Evolutionary conservation across 75 land plant genomes (phyloP), one percentile per base, ranked within the genome.

Genomic region (Pinus taeda): DNA sequence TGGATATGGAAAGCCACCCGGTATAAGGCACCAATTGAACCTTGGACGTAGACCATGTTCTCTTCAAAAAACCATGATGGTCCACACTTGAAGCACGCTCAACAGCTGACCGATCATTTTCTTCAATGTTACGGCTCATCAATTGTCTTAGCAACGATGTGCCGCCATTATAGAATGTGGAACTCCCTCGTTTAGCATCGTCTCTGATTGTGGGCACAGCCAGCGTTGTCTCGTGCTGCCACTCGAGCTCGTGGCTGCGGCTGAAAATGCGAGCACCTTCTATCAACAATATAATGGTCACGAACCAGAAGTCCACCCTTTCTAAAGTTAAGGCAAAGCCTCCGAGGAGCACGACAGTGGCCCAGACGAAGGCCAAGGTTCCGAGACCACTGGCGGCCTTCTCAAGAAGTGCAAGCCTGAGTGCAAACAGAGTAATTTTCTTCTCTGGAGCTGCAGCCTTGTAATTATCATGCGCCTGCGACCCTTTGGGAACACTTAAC

Each of bases 301-400:
- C 84, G 83, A 85, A 77, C 95, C 92, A 94, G 83, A 96, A 96
- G 75, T 96, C 98, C 1, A 74, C 79, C 55, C 24, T 73, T 15
- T 80, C 85, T 15, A 96, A 39, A n/a, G 79, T 81, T 26, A 79
- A 73, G 42, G 91, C 90, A 37, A 96, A 94, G 9, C 98, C 98
- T 11, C 98, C 98, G 4, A 96, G 90, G 26, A 96, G 88, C 42
- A 96, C 95, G 4, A 94, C 94, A 0, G 97, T 96, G 2, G 98
- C 98, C 98, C 98, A 96, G 72, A 96, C 81, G 81, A 96, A 96
- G 0, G 88, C 88, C 4, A 96, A 85, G 2, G 89, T 78, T 21
- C 98, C 98, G 5, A 92, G 81, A 8, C 86, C 77, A 53, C 85
- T 88, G 13, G 98, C 94, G 0, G 85, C 36, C 78, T 90, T 96